A percentile compares a stretch with the other conserved stretches of the same genome.
Conservation (phyloP, 2,329 filamentous ascomycete species). For the Claviceps fusiformis region DNA sequence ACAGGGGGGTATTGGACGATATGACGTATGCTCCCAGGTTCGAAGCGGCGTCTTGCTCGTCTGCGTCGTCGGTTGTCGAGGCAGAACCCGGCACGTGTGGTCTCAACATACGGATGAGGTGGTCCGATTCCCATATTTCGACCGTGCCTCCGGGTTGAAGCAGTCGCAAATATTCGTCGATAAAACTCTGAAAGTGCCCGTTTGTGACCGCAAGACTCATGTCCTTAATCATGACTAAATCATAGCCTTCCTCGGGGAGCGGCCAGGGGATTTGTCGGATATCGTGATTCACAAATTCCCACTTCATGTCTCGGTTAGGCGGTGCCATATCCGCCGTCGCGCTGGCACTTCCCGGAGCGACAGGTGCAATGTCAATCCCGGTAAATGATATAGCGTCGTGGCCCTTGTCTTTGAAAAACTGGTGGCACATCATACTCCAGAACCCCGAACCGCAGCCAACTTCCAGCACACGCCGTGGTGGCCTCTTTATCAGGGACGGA, state of each 20-base stretch:
- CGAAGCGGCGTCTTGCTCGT: conserved; percentile 51
- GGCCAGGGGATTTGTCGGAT: conserved; percentile 63
- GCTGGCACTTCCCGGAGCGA: conserved; percentile 35
- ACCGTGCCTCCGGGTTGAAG: conserved; percentile 65
- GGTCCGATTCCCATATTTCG: conserved; percentile 84
- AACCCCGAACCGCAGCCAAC: conserved; percentile 78
- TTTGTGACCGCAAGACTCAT: conserved; percentile 53
- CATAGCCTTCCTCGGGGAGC: conserved; percentile 67
- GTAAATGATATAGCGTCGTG: conserved; percentile 61
- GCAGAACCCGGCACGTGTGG: conserved; percentile 52
- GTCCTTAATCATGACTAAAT: conserved; percentile 82
- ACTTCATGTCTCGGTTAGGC: conserved; percentile 61
- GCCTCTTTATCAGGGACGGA: conserved; percentile 48
- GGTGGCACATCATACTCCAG: conserved; percentile 81
- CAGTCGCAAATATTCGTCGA: conserved; percentile 65
- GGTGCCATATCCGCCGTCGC: conserved; percentile 28
- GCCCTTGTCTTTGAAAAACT: conserved; percentile 58
- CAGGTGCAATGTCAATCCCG: conserved; percentile 66
- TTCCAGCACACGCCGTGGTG: conserved; percentile 69
- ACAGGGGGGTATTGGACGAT: conserved; percentile 69
- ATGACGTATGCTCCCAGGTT: conserved; percentile 71
- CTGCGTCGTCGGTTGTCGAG: conserved; percentile 23
- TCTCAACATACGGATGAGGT: conserved; percentile 67
- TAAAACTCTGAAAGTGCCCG: conserved; percentile 38
- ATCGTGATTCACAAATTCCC: conserved; percentile 83